phyloP scores from a whole-genome alignment of 2,329 filamentous ascomycete genomes.

The Amesomyces nigricolor region DNA sequence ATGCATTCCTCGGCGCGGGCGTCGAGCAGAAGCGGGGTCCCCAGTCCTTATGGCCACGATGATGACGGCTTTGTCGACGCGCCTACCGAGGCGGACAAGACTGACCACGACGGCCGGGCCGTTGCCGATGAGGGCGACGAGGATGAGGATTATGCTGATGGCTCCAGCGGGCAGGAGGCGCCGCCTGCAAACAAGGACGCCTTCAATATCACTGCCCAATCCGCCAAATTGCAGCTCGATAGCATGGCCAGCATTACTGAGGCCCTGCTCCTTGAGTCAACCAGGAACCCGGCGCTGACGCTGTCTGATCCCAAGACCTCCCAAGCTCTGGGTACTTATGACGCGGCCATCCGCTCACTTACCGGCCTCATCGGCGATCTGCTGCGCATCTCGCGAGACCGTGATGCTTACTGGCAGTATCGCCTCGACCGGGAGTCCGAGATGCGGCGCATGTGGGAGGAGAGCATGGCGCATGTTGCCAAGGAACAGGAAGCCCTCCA shows the following conservation, averaged over 20 bases:
- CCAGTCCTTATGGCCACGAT: conserved; percentile 45
- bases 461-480: conserved; percentile 97
- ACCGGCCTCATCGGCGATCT: conserved; percentile 80
- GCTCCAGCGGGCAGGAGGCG: conserved; percentile 70
- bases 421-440: conserved; percentile 85
- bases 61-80: conserved; percentile 50
- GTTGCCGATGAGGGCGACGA: conserved; percentile 41
- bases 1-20: conserved; percentile 35
- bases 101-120: conserved; percentile 27
- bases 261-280: conserved; percentile 69
- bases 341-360: conserved; percentile 81
- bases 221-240: conserved; percentile 86
- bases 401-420: conserved; percentile 96
- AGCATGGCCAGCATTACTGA: conserved; percentile 78
- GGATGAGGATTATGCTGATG: conserved; percentile 73
- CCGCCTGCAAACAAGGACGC: conserved; percentile 79
- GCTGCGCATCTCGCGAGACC: conserved; percentile 84
- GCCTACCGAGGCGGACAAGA: conserved; percentile 40
- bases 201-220: conserved; percentile 95
- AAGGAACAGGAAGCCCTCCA: conserved; percentile 90
- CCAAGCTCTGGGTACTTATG: conserved; percentile 78
- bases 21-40: conserved; percentile 34
- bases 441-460: conserved; percentile 94
- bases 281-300: conserved; percentile 61
- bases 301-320: conserved; percentile 72